These are phyloP conservation scores for Paralagenidium karlingii DNA, from an alignment of 352 stramenopile species.

Conservation along the genomic window DNA sequence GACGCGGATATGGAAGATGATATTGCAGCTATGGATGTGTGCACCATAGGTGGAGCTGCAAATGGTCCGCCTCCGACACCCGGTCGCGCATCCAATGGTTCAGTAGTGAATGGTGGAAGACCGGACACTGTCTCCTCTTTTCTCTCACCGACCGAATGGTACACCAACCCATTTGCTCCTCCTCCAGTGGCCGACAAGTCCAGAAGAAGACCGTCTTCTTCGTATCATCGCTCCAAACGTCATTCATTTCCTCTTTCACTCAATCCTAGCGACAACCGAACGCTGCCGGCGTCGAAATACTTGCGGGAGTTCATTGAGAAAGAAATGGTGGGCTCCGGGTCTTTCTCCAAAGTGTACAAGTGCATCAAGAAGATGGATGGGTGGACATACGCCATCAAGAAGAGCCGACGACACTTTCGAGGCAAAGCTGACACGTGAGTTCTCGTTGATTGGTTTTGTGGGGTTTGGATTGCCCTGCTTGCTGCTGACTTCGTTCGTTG, in stretches of 20 bases:
- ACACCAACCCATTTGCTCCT: too few relatives aligned
- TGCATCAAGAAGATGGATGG: conserved; percentile 80
- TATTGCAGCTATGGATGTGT: conserved; percentile 1
- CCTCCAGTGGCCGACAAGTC: too few relatives aligned
- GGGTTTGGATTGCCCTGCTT: not conserved
- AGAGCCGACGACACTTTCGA: conserved; percentile 73
- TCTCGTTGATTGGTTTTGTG: not conserved
- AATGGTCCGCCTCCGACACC: too few relatives aligned
- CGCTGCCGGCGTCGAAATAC: conserved; percentile 63
- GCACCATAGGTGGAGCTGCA: too few relatives aligned
- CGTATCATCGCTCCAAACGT: too few relatives aligned
- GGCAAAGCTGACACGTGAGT: conserved; percentile 75
- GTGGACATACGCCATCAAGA: conserved; percentile 81
- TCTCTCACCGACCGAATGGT: too few relatives aligned
- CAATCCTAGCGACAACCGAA: too few relatives aligned
- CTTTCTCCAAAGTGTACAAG: conserved; percentile 82
- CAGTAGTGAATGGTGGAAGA: too few relatives aligned
- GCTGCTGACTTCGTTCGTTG: not conserved
- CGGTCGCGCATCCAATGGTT: too few relatives aligned
- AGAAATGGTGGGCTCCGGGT: conserved; percentile 64
- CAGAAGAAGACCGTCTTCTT: too few relatives aligned
- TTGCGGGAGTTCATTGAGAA: conserved; percentile 68
- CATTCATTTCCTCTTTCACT: not conserved
- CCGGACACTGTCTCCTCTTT: too few relatives aligned
- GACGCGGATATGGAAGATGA: conserved; percentile 1